Conservation (phyloP, 2,329 filamentous ascomycete genomes). For the Fusarium illudens region DNA sequence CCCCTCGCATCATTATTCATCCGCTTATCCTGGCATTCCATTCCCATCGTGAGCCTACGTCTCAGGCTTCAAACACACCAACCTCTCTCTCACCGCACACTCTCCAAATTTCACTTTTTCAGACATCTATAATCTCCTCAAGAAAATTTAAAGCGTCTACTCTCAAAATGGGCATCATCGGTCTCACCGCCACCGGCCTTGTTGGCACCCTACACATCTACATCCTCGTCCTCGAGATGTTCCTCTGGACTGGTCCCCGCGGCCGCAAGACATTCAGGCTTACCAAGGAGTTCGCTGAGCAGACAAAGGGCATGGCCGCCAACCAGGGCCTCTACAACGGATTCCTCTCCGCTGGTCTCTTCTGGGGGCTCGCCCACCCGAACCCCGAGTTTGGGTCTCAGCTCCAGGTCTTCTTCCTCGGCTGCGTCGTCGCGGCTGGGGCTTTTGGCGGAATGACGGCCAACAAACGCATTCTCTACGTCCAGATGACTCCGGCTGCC, state of each 20-base stretch:
- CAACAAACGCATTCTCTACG: conserved; percentile 51
- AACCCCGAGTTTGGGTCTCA: conserved; percentile 52
- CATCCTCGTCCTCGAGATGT: conserved; percentile 60
- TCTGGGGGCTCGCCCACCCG: conserved; percentile 59
- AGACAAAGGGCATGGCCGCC: conserved; percentile 56
- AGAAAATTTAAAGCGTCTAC: background rate
- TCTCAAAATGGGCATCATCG: conserved; percentile 46
- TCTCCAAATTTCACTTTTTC: background rate
- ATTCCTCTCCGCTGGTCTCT: conserved; percentile 59
- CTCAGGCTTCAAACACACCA: background rate
- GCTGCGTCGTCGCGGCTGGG: conserved; percentile 56
- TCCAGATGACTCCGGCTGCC: conserved; percentile 50
- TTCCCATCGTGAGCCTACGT: conserved; percentile 8
- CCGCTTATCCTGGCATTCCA: conserved; percentile 8
- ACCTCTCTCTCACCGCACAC: background rate
- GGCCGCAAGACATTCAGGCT: conserved; percentile 56
- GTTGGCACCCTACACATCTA: conserved; percentile 57
- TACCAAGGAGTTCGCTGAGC: conserved; percentile 54
- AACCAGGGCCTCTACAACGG: conserved; percentile 65
- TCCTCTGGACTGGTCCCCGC: conserved; percentile 58
- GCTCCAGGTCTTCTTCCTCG: conserved; percentile 58
- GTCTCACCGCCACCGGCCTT: conserved; percentile 47
- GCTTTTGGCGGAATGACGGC: conserved; percentile 55
- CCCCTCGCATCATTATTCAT: conserved; percentile 27
- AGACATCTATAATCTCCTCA: background rate